These are phyloP conservation scores for Aspergillus terreus DNA, from an alignment of 2,329 filamentous ascomycete species.

Conservation along the genomic window DNA sequence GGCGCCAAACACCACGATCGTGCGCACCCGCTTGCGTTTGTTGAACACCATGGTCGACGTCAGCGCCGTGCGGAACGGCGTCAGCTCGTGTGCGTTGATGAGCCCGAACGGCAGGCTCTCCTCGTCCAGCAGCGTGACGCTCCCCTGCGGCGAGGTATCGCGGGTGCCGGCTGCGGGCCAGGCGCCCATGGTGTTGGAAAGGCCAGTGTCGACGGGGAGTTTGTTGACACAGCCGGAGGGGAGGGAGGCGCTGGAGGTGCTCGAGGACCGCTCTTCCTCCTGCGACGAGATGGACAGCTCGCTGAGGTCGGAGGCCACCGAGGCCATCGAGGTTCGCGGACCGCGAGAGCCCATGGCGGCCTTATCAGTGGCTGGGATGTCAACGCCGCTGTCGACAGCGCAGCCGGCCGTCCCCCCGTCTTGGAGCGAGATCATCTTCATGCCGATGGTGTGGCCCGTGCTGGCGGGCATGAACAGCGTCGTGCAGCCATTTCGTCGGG, in stretches of 20 bases:
- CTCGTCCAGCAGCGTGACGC: conserved; percentile 57
- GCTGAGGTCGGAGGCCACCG: conserved; percentile 32
- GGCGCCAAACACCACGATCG: conserved; percentile 78
- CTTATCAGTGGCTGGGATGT: conserved; percentile 14
- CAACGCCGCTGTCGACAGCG: conserved; percentile 29
- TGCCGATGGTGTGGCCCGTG: conserved; percentile 56
- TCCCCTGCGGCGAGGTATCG: conserved; percentile 52
- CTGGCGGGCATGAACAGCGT: conserved; percentile 67
- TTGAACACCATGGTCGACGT: conserved; percentile 59
- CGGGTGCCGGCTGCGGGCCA: conserved; percentile 33
- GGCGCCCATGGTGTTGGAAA: conserved; percentile 29
- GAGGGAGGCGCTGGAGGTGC: conserved; percentile 23
- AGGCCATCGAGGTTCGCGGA: conserved; percentile 30
- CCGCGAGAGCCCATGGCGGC: conserved; percentile 15
- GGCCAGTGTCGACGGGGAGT: conserved; percentile 20
- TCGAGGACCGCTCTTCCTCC: conserved; percentile 16
- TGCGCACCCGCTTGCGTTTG: conserved; percentile 66
- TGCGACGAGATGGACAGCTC: conserved; percentile 35
- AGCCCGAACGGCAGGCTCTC: conserved; percentile 58
- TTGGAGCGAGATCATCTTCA: conserved; percentile 61
- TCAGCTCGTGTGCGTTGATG: conserved; percentile 65
- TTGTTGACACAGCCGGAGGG: conserved; percentile 29
- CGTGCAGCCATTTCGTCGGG: conserved; percentile 57
- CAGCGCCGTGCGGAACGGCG: conserved; percentile 65
- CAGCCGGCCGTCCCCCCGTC: conserved; percentile 29